Base-by-base conservation (phyloP, 2,329 filamentous ascomycete species). In the Alternaria alternata region DNA sequence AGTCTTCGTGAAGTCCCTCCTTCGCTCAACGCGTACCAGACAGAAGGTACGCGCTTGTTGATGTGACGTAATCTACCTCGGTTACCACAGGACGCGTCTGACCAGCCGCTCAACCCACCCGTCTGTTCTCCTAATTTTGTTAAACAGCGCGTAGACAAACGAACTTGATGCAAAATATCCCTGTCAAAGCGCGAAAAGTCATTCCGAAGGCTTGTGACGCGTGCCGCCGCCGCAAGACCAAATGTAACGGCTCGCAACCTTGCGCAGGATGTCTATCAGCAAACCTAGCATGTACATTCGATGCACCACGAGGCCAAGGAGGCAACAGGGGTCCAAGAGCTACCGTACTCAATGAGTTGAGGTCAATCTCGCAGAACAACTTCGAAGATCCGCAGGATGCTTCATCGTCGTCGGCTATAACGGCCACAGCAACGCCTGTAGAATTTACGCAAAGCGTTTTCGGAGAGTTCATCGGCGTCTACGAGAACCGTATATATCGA, bases 191-290 rank as follows among this genome's bases (percentile, higher is more conserved):
- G 1, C 53, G 61, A 30, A 67, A 59, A 42, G 18, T 51, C 8
- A 51, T 69, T 7, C 41, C 63, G 9, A 80, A 88, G 73, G 89
- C 89, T 60, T 91, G 89, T 80, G 89, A 91, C 77, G 89, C 88
- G 71, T 91, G 89, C 75, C 89, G 91, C 81, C 87, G 88, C 66
- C 87, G 89, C 76, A 91, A 91, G 78, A 89, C 91, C 75, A 91
- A 90, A 76, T 91, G 89, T 74, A 88, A 91, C 72, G 88, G 89
- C 59, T 82, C 87, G 73, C 88, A 88, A 70, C 89, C 90, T 20
- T 93, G 90, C 78, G 85, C 87, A 61, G 91, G 91, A 78, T 92
- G 90, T 78, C 83, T 84, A 12, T 86, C 88, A 7, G 88, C 89
- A 7, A 30, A 39, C 12, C 32, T 61, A 30, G 49, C 52, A 38